These are phyloP conservation scores for Globisporangium polare DNA, from an alignment of 352 stramenopile species.

Conservation along the genomic window DNA sequence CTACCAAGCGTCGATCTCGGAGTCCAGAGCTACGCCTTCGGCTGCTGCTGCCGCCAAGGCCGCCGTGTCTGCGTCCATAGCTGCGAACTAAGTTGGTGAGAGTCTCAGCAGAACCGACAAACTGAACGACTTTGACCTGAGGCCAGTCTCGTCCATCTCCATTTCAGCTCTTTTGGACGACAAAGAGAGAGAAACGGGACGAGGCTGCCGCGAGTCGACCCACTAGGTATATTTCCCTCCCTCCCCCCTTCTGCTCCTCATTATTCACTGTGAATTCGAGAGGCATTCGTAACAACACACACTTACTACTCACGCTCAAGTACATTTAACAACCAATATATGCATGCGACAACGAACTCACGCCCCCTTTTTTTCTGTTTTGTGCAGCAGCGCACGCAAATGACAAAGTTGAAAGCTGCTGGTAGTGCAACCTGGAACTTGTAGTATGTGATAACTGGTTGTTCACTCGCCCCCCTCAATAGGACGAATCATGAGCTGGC, in stretches of 20 bases:
- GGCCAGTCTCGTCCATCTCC: no score
- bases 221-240: constrained; percentile 3
- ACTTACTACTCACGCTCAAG: not conserved
- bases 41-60: constrained; percentile 34
- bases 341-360: not conserved
- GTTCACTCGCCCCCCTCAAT: not conserved
- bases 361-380: no score
- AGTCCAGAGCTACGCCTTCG: constrained; percentile 35
- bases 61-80: constrained; percentile 38
- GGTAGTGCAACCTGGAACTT: no score
- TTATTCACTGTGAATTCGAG: constrained; percentile 10
- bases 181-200: constrained; percentile 5
- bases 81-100: constrained; percentile 21
- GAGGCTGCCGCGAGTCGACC: not conserved
- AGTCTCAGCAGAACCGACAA: not conserved
- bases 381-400: no score
- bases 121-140: no score
- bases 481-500: not conserved
- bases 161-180: constrained; percentile 8
- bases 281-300: constrained; percentile 5
- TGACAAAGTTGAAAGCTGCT: no score
- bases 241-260: not conserved
- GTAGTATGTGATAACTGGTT: no score
- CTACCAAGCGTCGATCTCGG: constrained; percentile 45
- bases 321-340: constrained; percentile 9